Conservation (phyloP, 495 filamentous ascomycete species). For the Xylaria telfairii region DNA sequence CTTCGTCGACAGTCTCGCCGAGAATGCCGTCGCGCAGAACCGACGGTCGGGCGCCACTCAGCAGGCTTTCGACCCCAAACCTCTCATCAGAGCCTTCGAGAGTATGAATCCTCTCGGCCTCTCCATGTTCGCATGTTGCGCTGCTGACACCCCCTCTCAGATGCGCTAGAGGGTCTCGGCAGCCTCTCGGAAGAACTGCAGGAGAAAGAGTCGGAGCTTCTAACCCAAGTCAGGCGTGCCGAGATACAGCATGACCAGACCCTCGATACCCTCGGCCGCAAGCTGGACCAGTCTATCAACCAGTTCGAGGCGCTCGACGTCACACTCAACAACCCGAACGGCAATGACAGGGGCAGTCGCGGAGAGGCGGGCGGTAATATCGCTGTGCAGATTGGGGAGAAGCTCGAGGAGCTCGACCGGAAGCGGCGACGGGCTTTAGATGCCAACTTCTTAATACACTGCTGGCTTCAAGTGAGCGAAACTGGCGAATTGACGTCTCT, state of each 20-base stretch:
- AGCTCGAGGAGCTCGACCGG: slow-evolving; percentile 90
- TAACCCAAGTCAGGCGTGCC: slow-evolving; percentile 85
- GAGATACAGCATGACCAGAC: slow-evolving; percentile 92
- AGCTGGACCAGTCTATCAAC: slow-evolving; percentile 88
- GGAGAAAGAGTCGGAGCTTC: slow-evolving; percentile 84
- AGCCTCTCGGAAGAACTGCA: slow-evolving; percentile 86
- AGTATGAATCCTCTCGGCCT: slow-evolving; percentile 49
- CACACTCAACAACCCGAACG: slow-evolving; percentile 65
- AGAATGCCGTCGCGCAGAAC: slow-evolving; percentile 73
- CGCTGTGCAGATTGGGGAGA: slow-evolving; percentile 94
- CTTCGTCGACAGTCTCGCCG: slow-evolving; percentile 92
- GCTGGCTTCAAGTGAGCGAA: slow-evolving; percentile 92
- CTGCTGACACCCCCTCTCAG: slow-evolving; percentile 44
- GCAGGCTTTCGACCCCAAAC: slow-evolving; percentile 94
- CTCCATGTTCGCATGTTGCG: not conserved
- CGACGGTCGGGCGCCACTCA: slow-evolving; percentile 74
- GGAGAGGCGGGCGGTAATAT: slow-evolving; percentile 75
- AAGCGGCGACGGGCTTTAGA: slow-evolving; percentile 89
- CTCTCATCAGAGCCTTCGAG: slow-evolving; percentile 94
- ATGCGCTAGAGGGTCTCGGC: slow-evolving; percentile 74
- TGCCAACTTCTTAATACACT: slow-evolving; percentile 92
- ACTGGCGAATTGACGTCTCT: slow-evolving; percentile 78
- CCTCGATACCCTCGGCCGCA: slow-evolving; percentile 79
- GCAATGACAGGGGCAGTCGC: slow-evolving; percentile 52
- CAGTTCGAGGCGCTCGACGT: slow-evolving; percentile 89